Evolutionary conservation across 768 basidiomycete genomes (phyloP).

Genomic region (Boletus subcaerulescens): DNA sequence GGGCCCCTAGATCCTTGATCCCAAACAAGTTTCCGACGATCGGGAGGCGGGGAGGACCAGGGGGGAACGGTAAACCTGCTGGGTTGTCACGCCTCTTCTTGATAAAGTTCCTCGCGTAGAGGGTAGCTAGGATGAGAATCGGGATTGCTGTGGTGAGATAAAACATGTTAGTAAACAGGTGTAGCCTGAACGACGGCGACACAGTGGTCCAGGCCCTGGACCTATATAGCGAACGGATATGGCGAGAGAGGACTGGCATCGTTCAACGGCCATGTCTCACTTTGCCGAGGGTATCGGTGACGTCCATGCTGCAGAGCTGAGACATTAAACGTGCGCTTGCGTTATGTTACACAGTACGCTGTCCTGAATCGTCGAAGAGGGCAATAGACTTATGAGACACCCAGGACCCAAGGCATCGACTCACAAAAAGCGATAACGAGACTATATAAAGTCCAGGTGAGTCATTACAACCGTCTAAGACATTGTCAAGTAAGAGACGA

Average conservation of each 20-base stretch:
- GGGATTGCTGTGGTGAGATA: slow-evolving; percentile 4
- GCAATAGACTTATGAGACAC: not conserved
- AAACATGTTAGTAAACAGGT: not conserved
- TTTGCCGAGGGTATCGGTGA: not conserved
- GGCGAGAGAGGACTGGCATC: not conserved
- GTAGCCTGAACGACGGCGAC: not conserved
- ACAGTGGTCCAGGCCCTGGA: not conserved
- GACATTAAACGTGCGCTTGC: not conserved
- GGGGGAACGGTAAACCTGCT: slow-evolving; percentile 32
- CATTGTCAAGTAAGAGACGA: slow-evolving; percentile 13
- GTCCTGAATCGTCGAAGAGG: not conserved
- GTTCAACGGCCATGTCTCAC: slow-evolving; percentile 7
- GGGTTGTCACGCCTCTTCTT: slow-evolving; percentile 14
- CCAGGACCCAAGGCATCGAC: not conserved
- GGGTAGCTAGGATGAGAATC: not conserved
- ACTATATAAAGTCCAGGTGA: slow-evolving; percentile 20
- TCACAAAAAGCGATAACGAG: slow-evolving; percentile 26
- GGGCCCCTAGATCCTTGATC: slow-evolving; percentile 36
- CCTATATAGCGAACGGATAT: slow-evolving; percentile 1
- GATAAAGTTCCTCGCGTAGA: slow-evolving; percentile 2
- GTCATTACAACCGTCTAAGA: not conserved
- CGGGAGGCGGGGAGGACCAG: slow-evolving; percentile 41
- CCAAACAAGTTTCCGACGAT: slow-evolving; percentile 44
- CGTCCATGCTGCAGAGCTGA: not conserved
- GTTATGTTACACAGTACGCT: not conserved